Evolutionary conservation across 2,329 filamentous ascomycete species (phyloP).

Genomic region (Ophiobolus disseminans): DNA sequence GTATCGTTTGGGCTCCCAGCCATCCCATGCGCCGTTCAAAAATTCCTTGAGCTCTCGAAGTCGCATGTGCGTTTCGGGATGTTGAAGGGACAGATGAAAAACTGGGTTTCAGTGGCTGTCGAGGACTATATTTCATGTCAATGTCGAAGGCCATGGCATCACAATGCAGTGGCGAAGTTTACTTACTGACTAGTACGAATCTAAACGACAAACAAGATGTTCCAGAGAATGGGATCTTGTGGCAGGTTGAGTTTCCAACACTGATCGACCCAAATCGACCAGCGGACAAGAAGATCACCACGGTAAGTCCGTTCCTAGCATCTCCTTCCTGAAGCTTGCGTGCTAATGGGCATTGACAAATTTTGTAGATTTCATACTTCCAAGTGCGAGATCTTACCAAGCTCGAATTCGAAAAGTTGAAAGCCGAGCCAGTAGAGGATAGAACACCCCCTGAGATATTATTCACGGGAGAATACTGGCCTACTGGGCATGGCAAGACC

Average conservation of each 20-base stretch:
- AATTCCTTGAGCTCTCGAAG: slow-evolving; percentile 5
- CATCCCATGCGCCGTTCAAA: slow-evolving; percentile 2
- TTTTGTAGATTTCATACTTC: slow-evolving; percentile 7
- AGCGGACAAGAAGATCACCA: slow-evolving; percentile 8
- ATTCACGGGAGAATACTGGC: slow-evolving; percentile 10
- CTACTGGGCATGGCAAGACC: slow-evolving; percentile 4
- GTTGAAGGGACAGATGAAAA: neutral
- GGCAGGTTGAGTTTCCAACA: slow-evolving; percentile 15
- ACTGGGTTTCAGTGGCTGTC: slow-evolving; percentile 3
- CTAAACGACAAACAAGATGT: neutral
- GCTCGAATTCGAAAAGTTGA: neutral
- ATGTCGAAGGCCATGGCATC: slow-evolving; percentile 15
- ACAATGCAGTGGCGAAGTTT: slow-evolving; percentile 11
- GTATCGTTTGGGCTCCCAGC: slow-evolving; percentile 3
- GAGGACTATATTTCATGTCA: slow-evolving; percentile 12
- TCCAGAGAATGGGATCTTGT: slow-evolving; percentile 13
- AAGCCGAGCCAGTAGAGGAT: slow-evolving; percentile 1
- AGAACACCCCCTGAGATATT: slow-evolving; percentile 1
- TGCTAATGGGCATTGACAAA: slow-evolving; percentile 1
- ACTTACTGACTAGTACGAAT: slow-evolving; percentile 9
- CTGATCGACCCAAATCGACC: slow-evolving; percentile 11
- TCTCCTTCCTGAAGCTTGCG: neutral
- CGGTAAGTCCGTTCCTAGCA: slow-evolving; percentile 6
- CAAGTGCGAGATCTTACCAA: slow-evolving; percentile 1
- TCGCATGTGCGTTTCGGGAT: slow-evolving; percentile 7